Evolutionary conservation across 164 flowering plant species (phyloP).

Genomic region (Sedum album): DNA sequence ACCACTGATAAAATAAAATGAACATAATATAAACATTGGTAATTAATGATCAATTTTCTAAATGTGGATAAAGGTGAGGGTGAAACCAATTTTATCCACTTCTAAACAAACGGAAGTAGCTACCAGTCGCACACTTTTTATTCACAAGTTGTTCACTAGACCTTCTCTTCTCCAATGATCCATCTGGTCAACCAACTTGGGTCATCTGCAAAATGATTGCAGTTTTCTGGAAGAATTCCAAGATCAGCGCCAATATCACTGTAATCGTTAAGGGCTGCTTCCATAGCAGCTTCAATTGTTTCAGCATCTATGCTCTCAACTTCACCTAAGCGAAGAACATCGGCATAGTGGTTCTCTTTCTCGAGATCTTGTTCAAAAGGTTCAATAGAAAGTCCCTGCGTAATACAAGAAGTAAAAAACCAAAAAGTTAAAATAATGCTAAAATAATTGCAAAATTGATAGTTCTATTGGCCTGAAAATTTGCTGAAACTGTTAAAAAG

Average conservation of each 20-base stretch:
- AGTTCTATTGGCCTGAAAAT: not conserved
- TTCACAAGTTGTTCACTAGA: constrained; percentile 16
- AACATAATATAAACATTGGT: not conserved
- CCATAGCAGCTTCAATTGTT: constrained; percentile 61
- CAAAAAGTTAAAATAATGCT: not conserved
- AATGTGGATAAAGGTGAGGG: too few species aligned
- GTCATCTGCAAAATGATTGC: constrained; percentile 49
- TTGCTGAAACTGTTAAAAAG: not conserved
- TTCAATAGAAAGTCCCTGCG: constrained; percentile 69
- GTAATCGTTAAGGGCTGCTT: constrained; percentile 52
- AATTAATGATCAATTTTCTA: too few species aligned
- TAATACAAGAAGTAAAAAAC: not conserved
- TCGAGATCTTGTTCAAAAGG: constrained; percentile 57
- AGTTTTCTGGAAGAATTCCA: constrained; percentile 46
- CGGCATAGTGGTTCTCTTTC: constrained; percentile 66
- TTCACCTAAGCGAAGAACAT: constrained; percentile 31
- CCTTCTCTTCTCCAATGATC: constrained; percentile 63
- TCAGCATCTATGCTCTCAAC: constrained; percentile 37
- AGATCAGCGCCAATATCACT: constrained; percentile 62
- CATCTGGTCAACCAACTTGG: constrained; percentile 68
- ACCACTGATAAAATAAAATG: too few species aligned
- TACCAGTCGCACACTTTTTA: not conserved
- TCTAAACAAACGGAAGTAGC: not conserved
- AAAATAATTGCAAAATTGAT: not conserved
- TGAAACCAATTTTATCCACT: too few species aligned